These are phyloP conservation scores for Penicillium maclennaniae DNA, from an alignment of 495 filamentous ascomycete genomes.

Conservation along the genomic window DNA sequence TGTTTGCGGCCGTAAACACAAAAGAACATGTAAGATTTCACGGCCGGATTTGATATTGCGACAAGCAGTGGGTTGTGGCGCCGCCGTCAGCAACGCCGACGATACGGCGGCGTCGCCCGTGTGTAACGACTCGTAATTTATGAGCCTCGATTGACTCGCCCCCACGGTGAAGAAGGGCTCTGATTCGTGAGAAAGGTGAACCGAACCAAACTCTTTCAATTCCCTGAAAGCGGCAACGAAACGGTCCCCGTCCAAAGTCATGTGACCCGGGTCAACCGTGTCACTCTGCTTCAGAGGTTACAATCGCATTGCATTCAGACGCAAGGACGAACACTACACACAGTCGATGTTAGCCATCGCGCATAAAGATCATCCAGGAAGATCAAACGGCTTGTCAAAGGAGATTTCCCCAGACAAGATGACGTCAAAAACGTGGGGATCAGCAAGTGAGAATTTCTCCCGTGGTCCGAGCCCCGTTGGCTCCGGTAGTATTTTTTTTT, in stretches of 20 bases:
- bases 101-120: neutral
- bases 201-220: neutral
- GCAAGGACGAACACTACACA: neutral
- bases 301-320: neutral
- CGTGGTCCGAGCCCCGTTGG: neutral
- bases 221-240: conserved; percentile 15
- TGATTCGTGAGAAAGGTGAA: conserved; percentile 6
- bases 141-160: neutral
- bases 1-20: neutral
- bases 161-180: neutral
- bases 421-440: conserved; percentile 12
- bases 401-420: neutral
- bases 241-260: neutral
- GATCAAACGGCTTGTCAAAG: neutral
- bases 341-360: neutral
- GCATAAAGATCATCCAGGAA: neutral
- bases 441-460: neutral
- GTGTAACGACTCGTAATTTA: conserved; percentile 2
- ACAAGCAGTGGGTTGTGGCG: conserved; percentile 4
- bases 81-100: conserved; percentile 1
- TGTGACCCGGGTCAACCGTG: neutral
- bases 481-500: too few relatives aligned
- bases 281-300: neutral
- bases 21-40: neutral
- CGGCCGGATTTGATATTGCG: neutral